These are phyloP conservation scores for Paracoccidioides lutzii DNA, from an alignment of 2,329 filamentous ascomycete genomes.

Conservation along the genomic window DNA sequence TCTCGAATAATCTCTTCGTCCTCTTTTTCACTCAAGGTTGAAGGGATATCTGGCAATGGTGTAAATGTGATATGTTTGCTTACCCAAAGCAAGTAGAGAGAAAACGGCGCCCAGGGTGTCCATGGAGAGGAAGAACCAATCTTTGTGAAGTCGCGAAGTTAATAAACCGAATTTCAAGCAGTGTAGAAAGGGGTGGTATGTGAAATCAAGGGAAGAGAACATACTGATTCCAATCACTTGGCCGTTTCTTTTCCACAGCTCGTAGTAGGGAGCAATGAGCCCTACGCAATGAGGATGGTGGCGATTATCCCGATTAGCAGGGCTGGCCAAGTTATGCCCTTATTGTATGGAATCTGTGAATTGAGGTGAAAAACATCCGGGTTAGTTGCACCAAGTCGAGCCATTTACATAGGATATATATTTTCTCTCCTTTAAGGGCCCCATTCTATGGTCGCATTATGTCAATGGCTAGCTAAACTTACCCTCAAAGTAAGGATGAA, in stretches of 20 bases:
- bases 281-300: constrained; percentile 45
- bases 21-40: background rate
- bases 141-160: constrained; percentile 15
- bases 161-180: background rate
- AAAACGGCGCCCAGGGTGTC: constrained; percentile 52
- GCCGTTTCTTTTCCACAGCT: constrained; percentile 49
- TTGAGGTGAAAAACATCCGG: background rate
- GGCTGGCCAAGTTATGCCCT: constrained; percentile 42
- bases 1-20: background rate
- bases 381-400: no score
- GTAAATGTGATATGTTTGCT: constrained; percentile 10
- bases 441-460: no score
- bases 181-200: background rate
- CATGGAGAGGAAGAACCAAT: constrained; percentile 46
- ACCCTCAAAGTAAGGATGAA: constrained; percentile 47
- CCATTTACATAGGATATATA: no score
- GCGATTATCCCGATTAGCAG: constrained; percentile 46
- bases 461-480: no score
- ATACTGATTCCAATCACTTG: constrained; percentile 49
- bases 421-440: background rate
- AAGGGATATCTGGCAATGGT: background rate
- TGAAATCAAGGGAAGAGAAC: constrained; percentile 9
- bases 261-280: constrained; percentile 48
- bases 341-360: constrained; percentile 39
- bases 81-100: constrained; percentile 49